These are phyloP conservation scores for Purpureocillium lavendulum DNA, from an alignment of 2,329 filamentous ascomycete genomes.

Conservation along the genomic window DNA sequence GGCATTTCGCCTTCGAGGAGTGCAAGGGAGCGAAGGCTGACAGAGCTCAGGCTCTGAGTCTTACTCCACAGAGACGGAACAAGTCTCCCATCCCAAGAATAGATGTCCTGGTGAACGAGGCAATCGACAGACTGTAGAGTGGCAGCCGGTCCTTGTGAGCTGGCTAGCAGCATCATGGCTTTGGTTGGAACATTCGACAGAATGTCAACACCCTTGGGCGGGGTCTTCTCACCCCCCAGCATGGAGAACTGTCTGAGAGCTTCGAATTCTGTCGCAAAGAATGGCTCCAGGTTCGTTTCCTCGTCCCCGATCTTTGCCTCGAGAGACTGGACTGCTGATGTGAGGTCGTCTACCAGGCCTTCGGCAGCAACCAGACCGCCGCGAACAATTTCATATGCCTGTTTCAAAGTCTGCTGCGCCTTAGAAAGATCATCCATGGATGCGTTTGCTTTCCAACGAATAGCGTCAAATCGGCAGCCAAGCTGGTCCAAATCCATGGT, in stretches of 20 bases:
- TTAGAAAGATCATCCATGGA: slow-evolving; percentile 42
- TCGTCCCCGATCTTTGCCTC: slow-evolving; percentile 36
- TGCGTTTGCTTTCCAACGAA: slow-evolving; percentile 50
- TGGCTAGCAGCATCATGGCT: slow-evolving; percentile 22
- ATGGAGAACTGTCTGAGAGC: slow-evolving; percentile 43
- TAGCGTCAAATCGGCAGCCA: slow-evolving; percentile 49
- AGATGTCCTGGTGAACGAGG: slow-evolving; percentile 29
- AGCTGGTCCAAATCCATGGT: slow-evolving; percentile 45
- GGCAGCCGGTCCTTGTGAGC: slow-evolving; percentile 24
- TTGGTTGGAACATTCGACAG: slow-evolving; percentile 34
- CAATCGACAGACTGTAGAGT: slow-evolving; percentile 40
- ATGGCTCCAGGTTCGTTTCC: slow-evolving; percentile 34
- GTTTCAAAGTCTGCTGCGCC: slow-evolving; percentile 45
- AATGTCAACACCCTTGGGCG: slow-evolving; percentile 31
- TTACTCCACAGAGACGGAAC: slow-evolving; percentile 43
- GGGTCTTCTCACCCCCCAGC: slow-evolving; percentile 20
- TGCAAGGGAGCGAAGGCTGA: slow-evolving; percentile 51
- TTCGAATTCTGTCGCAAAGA: slow-evolving; percentile 48
- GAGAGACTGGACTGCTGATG: slow-evolving; percentile 41
- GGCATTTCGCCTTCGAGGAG: slow-evolving; percentile 59
- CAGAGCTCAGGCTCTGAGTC: slow-evolving; percentile 40
- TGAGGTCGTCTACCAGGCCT: slow-evolving; percentile 40
- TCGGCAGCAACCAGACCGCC: slow-evolving; percentile 29
- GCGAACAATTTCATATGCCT: slow-evolving; percentile 48
- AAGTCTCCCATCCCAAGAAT: slow-evolving; percentile 31